Conservation (phyloP, 1,139 yeast species). For the Debaryomyces fabryi region DNA sequence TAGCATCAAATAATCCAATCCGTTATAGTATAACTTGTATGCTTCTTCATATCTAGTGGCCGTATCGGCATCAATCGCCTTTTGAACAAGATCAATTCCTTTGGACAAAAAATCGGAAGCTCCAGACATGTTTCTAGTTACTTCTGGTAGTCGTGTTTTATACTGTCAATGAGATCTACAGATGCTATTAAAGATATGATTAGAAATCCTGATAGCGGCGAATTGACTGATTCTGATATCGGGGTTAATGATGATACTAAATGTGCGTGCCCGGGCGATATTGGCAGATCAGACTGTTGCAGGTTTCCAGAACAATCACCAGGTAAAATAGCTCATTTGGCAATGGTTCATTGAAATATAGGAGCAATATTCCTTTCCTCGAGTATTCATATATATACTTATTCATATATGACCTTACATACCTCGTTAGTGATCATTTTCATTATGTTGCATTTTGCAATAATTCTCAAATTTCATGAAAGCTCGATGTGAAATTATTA, state of each 20-base stretch:
- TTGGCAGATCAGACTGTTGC: conserved; percentile 1
- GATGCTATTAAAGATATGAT: background rate
- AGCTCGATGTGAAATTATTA: too few species aligned
- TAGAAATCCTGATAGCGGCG: background rate
- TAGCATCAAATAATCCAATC: conserved; percentile 91
- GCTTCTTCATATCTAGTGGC: conserved; percentile 94
- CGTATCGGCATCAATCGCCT: conserved; percentile 93
- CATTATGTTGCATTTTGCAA: too few species aligned
- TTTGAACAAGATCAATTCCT: conserved; percentile 91
- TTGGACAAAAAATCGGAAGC: conserved; percentile 85
- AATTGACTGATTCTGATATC: background rate
- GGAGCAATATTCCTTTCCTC: too few species aligned
- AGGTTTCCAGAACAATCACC: background rate
- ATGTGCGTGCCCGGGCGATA: conserved; percentile 2
- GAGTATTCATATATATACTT: too few species aligned
- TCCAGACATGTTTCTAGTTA: conserved; percentile 28
- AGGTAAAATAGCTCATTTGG: background rate
- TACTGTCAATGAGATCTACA: background rate
- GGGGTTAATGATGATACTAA: conserved; percentile 3
- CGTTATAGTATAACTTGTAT: conserved; percentile 87
- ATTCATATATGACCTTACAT: too few species aligned
- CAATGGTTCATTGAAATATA: too few species aligned
- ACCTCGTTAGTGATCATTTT: too few species aligned
- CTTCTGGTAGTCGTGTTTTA: background rate
- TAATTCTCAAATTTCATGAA: too few species aligned